Percentiles rank a stretch among this genome's conserved stretches.
These are phyloP conservation scores for Pichia sp. DNA, from an alignment of 1,139 yeast species.

Conservation along the genomic window DNA sequence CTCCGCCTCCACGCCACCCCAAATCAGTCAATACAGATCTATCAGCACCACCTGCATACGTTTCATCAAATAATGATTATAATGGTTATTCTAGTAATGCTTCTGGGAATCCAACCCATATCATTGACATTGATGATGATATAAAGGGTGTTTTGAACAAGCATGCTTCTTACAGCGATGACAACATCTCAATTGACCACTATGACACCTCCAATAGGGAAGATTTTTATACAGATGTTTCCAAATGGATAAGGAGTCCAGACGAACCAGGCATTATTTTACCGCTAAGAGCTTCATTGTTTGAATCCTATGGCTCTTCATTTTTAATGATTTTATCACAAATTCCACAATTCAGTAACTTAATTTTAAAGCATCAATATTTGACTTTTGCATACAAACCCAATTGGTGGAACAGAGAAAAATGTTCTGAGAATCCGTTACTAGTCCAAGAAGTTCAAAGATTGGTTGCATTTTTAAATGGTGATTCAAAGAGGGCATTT, in stretches of 20 bases:
- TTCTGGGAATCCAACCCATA: too few relatives aligned
- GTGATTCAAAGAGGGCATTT: conserved; percentile 39
- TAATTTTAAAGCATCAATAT: conserved; percentile 36
- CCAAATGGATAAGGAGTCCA: conserved; percentile 21
- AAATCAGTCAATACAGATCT: neutral
- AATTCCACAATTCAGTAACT: conserved; percentile 39
- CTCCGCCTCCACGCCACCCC: conserved; percentile 11
- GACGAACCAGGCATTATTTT: conserved; percentile 36
- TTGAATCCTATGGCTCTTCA: conserved; percentile 40
- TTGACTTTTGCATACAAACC: conserved; percentile 38
- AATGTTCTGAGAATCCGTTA: conserved; percentile 22
- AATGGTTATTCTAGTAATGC: neutral
- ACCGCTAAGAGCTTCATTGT: conserved; percentile 34
- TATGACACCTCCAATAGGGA: neutral
- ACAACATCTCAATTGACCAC: neutral
- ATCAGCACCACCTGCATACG: conserved; percentile 4
- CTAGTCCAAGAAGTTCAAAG: conserved; percentile 40
- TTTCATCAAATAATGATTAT: neutral
- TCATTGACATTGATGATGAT: too few relatives aligned
- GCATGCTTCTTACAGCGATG: neutral
- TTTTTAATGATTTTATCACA: conserved; percentile 42
- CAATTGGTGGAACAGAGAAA: conserved; percentile 45
- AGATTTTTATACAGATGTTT: conserved; percentile 33
- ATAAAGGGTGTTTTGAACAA: too few relatives aligned
- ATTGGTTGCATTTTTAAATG: conserved; percentile 42